Percentiles rank a stretch among this genome's conserved stretches.
phyloP scores from a whole-genome alignment of 2,329 filamentous ascomycete species.

The Cladophialophora immunda region DNA sequence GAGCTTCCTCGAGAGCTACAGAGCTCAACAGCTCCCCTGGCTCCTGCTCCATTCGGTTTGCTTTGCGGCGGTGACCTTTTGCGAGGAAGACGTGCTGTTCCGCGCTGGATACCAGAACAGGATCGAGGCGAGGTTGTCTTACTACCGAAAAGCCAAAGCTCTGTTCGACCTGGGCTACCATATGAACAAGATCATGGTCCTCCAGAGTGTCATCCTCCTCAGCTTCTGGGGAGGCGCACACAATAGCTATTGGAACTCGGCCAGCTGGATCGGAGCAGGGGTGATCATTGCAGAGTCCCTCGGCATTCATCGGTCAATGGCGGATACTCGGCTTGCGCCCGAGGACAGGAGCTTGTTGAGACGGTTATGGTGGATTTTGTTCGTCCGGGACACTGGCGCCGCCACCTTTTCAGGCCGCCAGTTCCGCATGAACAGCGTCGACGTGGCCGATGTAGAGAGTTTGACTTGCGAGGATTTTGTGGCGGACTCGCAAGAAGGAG shows the following conservation, averaged over 20 bases:
- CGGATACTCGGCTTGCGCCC: neutral
- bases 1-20: neutral
- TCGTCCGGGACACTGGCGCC: neutral
- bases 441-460: neutral
- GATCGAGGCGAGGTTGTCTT: neutral
- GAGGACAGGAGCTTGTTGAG: neutral
- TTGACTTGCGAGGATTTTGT: neutral
- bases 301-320: neutral
- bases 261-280: neutral
- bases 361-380: neutral
- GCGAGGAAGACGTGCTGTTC: neutral
- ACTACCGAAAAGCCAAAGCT: neutral
- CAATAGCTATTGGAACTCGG: neutral
- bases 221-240: neutral
- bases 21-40: neutral
- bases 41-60: neutral
- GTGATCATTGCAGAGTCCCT: neutral
- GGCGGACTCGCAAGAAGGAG: neutral
- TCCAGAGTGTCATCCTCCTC: neutral
- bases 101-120: neutral
- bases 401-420: neutral
- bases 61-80: neutral
- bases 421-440: neutral
- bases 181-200: neutral
- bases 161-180: neutral